A percentile compares a stretch with the other conserved stretches of the same genome.
Conservation (phyloP, 805 yeast species). For the Saccharomyces eubayanus region DNA sequence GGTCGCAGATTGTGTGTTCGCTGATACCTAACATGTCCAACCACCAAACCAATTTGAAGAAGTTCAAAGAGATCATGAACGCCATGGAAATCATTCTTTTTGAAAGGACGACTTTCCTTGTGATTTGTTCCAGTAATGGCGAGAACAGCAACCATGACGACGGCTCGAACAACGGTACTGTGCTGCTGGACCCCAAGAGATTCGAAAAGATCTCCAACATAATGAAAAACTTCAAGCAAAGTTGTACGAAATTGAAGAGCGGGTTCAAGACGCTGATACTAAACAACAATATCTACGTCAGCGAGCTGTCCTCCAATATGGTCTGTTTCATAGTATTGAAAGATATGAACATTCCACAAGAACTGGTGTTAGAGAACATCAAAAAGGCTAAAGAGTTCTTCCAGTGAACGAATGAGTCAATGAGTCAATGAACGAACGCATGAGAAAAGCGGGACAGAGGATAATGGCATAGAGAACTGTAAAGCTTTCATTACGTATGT, state of each 20-base stretch:
- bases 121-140: conserved; percentile 38
- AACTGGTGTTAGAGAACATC: conserved; percentile 46
- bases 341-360: conserved; percentile 29
- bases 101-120: conserved; percentile 84
- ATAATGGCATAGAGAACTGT: background rate
- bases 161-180: conserved; percentile 6
- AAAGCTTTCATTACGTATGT: background rate
- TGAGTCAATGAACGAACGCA: conserved; percentile 15
- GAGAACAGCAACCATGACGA: conserved; percentile 29
- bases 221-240: conserved; percentile 88
- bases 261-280: conserved; percentile 72
- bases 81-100: conserved; percentile 88
- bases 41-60: conserved; percentile 66
- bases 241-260: conserved; percentile 77
- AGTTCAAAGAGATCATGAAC: conserved; percentile 62
- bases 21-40: conserved; percentile 83
- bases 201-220: conserved; percentile 91
- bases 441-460: background rate
- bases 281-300: conserved; percentile 47
- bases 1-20: conserved; percentile 94
- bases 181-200: conserved; percentile 71
- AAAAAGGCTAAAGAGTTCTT: conserved; percentile 49
- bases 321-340: conserved; percentile 54
- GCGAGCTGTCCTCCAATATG: conserved; percentile 51
- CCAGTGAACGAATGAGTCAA: conserved; percentile 23